These are phyloP conservation scores for Centella asiatica DNA, from an alignment of 129 eudicot species.

Conservation along the genomic window DNA sequence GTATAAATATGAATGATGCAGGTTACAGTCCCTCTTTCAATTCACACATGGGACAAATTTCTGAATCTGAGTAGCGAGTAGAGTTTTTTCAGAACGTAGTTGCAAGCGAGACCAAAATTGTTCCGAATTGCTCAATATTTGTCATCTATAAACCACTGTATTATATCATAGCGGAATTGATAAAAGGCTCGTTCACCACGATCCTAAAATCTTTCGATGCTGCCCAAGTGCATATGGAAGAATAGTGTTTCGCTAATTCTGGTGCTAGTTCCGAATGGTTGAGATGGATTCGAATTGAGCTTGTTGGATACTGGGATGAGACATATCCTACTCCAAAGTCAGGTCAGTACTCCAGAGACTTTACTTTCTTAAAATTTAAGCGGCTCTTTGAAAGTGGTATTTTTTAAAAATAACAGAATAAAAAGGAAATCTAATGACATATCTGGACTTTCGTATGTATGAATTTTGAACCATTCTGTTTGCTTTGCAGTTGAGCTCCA, in stretches of 20 bases:
- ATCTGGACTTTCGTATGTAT: no score
- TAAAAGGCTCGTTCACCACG: not conserved
- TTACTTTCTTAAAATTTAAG: constrained; percentile 1
- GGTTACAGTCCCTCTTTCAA: constrained; percentile 26
- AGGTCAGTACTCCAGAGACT: constrained; percentile 20
- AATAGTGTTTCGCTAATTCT: not conserved
- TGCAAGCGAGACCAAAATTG: not conserved
- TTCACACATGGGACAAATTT: constrained; percentile 14
- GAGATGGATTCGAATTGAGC: not conserved
- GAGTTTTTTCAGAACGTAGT: not conserved
- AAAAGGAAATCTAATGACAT: no score
- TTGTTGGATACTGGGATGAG: not conserved
- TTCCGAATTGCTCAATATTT: not conserved
- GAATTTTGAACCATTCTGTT: no score
- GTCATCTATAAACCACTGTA: not conserved
- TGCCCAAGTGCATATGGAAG: not conserved
- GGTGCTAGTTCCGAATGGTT: not conserved
- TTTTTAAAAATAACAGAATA: no score
- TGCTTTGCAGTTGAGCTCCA: no score
- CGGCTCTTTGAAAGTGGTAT: no score
- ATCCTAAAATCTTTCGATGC: not conserved
- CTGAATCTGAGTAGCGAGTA: constrained; percentile 22
- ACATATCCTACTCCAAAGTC: not conserved
- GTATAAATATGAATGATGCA: constrained; percentile 42
- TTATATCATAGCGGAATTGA: not conserved